phyloP scores from a whole-genome alignment of 192 early-diverging fungal genomes.

The Coemansia aciculifera region DNA sequence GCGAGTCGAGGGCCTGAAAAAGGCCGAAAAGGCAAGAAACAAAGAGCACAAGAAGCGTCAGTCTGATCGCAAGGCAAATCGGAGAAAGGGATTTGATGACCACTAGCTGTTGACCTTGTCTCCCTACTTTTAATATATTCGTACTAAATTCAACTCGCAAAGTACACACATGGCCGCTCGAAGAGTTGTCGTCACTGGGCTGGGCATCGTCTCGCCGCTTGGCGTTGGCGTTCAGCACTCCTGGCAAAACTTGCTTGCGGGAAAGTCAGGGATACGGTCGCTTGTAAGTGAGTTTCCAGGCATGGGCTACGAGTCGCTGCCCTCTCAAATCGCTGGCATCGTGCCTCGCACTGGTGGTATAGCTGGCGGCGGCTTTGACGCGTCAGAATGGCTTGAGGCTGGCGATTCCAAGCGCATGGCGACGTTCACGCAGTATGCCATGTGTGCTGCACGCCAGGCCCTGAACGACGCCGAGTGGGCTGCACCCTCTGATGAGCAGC shows the following conservation, averaged over 20 bases:
- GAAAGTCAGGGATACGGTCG: slow-evolving; percentile 76
- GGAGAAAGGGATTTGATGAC: slow-evolving; percentile 51
- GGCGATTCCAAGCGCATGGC: slow-evolving; percentile 79
- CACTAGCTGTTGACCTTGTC: neutral
- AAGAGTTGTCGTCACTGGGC: slow-evolving; percentile 93
- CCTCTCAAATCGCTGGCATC: slow-evolving; percentile 74
- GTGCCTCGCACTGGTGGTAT: slow-evolving; percentile 59
- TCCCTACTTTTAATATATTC: neutral
- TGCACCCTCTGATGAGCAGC: slow-evolving; percentile 57
- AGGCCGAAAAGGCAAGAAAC: slow-evolving; percentile 59
- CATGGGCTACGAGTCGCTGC: slow-evolving; percentile 63
- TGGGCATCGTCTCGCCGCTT: slow-evolving; percentile 90
- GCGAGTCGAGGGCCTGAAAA: slow-evolving; percentile 62
- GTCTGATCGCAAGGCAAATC: slow-evolving; percentile 64
- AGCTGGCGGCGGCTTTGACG: slow-evolving; percentile 65
- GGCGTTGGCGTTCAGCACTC: slow-evolving; percentile 69
- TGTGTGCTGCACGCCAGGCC: slow-evolving; percentile 80
- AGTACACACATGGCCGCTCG: slow-evolving; percentile 19
- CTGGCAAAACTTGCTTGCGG: slow-evolving; percentile 74
- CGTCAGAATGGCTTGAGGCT: slow-evolving; percentile 70
- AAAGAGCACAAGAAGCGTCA: slow-evolving; percentile 65
- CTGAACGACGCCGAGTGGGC: slow-evolving; percentile 80
- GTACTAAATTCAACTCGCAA: neutral
- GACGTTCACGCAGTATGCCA: slow-evolving; percentile 84
- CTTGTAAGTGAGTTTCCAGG: slow-evolving; percentile 25